Evolutionary conservation across 2,329 filamentous ascomycete genomes (phyloP), one percentile per base, ranked within the genome.

Genomic region (Daldinia eschscholtzii): DNA sequence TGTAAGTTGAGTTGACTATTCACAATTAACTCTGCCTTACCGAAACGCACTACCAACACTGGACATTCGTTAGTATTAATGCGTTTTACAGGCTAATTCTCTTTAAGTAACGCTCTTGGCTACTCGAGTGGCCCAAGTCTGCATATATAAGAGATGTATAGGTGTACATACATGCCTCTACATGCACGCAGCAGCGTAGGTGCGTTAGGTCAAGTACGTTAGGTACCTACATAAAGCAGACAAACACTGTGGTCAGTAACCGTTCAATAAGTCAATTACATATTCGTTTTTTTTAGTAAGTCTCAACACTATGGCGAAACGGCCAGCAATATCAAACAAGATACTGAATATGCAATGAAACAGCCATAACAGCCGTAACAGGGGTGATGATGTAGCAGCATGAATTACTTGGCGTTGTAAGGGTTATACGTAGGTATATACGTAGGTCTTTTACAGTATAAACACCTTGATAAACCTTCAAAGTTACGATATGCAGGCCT

Each of bases 351-450:
- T 70, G 68, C 65, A 62, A 71, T 71, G 65, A 63, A 68, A 71
- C 68, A 48, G 37, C 53, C 28, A 48, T 13, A 41, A 44, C 68
- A 70, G 59, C 65, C 6, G 4, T 33, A 10, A 39, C 35, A 35
- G 33, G 33, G 68, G 64, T 71, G 53, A 42, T 66, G 65, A 68
- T 71, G 63, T 71, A 71, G 53, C 52, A 55, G 52, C 18, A 68
- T 71, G 46, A 65, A 68, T 71, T 60, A 66, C 63, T 68, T 71
- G 65, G 60, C 68, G 56, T 57, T 64, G 57, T 66, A 50, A 57
- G 60, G 66, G 39, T 50, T 68, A 58, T 71, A 66, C 53, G 37
- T 57, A 9, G 33, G 53, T 57, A 42, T 50, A 57, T 58, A 59
- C 30, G 41, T 48, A 56, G 20, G 53, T 56, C 30, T 7, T 41